A percentile compares a stretch with the other conserved stretches of the same genome.
phyloP scores from a whole-genome alignment of 208 protist species.

The Vickermania spadyakhi region DNA sequence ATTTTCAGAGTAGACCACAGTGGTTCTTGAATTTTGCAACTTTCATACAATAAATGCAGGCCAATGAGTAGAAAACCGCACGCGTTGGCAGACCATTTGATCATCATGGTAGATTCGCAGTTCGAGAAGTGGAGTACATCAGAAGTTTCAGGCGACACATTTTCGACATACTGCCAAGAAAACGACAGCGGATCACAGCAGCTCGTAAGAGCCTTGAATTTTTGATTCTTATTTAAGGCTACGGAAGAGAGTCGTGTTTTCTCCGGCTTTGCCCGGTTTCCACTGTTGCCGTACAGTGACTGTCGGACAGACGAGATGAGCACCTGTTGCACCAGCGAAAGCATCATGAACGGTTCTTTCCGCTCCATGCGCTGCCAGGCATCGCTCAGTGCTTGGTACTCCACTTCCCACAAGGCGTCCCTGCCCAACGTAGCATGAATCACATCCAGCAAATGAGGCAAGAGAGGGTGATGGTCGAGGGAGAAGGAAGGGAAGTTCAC shows the following conservation, averaged over 20 bases:
- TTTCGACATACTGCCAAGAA: not conserved
- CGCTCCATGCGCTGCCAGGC: constrained; percentile 13
- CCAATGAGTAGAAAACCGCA: constrained; percentile 30
- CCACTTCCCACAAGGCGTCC: constrained; percentile 20
- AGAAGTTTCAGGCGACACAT: not conserved
- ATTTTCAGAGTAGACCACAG: constrained; percentile 40
- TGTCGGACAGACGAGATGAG: not conserved
- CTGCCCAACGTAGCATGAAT: constrained; percentile 35
- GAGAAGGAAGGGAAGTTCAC: constrained; percentile 27
- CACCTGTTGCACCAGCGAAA: not conserved
- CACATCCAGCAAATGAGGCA: constrained; percentile 35
- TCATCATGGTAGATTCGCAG: not conserved
- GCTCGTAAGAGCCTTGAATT: not conserved
- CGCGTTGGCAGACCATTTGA: constrained; percentile 23
- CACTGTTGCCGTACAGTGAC: not conserved
- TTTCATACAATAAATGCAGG: constrained; percentile 61
- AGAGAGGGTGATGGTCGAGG: constrained; percentile 28
- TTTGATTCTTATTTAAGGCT: too few species aligned
- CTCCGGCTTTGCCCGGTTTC: too few species aligned
- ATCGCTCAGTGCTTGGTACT: constrained; percentile 34
- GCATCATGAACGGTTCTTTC: not conserved
- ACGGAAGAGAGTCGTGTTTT: not conserved
- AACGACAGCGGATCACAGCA: not conserved
- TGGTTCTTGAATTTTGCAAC: constrained; percentile 45
- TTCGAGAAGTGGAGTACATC: not conserved